These are phyloP conservation scores for Saccharomyces mikatae DNA, from an alignment of 805 yeast species.

Conservation along the genomic window DNA sequence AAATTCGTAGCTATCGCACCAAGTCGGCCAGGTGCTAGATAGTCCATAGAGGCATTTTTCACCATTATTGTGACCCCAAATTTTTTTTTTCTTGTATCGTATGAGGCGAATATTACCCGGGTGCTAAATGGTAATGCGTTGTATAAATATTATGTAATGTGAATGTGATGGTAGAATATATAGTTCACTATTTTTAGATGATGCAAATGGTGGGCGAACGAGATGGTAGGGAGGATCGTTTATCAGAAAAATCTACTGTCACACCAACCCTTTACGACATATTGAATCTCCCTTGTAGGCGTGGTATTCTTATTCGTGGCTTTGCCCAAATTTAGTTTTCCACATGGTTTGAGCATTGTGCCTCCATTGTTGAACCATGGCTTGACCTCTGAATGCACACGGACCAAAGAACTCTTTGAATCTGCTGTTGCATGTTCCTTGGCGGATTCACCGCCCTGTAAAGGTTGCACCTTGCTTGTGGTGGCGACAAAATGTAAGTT, in stretches of 20 bases:
- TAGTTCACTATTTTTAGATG: background rate
- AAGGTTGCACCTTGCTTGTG: background rate
- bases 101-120: background rate
- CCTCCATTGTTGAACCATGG: conserved; percentile 19
- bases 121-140: background rate
- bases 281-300: conserved; percentile 17
- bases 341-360: conserved; percentile 27
- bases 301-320: conserved; percentile 1
- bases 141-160: background rate
- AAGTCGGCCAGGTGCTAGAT: background rate
- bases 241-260: conserved; percentile 19
- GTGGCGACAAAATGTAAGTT: conserved; percentile 14
- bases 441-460: background rate
- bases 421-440: background rate
- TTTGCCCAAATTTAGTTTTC: conserved; percentile 17
- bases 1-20: background rate
- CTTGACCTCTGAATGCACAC: conserved; percentile 21
- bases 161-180: background rate
- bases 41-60: background rate
- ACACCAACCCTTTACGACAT: conserved; percentile 32
- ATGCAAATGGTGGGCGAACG: background rate
- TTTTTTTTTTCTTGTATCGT: background rate
- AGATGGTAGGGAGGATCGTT: background rate
- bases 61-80: background rate
- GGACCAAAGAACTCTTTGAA: conserved; percentile 16